A percentile compares a stretch with the other conserved stretches of the same genome.
These are phyloP conservation scores for Lentinula boryana DNA, from an alignment of 768 basidiomycete genomes.

Conservation along the genomic window DNA sequence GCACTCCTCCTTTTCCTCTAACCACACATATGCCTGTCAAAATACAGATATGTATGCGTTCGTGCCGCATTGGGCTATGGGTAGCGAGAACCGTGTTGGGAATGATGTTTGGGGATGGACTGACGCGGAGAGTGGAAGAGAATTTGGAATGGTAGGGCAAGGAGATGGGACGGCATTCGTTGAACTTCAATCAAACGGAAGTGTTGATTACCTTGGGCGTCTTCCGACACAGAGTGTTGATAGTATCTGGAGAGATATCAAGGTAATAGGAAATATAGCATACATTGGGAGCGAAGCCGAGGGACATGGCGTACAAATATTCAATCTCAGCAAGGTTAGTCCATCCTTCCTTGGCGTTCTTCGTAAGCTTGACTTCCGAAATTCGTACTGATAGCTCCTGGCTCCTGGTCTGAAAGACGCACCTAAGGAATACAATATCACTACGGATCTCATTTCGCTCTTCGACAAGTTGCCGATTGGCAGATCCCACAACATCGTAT, in stretches of 20 bases:
- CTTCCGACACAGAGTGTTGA: constrained; percentile 16
- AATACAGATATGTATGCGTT: constrained; percentile 15
- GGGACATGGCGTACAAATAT: constrained; percentile 22
- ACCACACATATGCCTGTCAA: constrained; percentile 13
- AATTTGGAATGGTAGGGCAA: constrained; percentile 14
- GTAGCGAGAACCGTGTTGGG: constrained; percentile 11
- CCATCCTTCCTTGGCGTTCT: neutral
- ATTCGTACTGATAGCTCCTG: constrained; percentile 7
- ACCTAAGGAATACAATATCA: constrained; percentile 16
- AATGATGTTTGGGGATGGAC: constrained; percentile 15
- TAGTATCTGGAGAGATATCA: constrained; percentile 19
- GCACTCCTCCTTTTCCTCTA: neutral
- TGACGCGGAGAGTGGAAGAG: constrained; percentile 7
- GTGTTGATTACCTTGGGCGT: constrained; percentile 18
- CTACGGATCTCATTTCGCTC: constrained; percentile 11
- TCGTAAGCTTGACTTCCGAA: neutral
- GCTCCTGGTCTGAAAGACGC: constrained; percentile 8
- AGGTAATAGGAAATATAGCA: constrained; percentile 17
- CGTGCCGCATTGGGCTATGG: constrained; percentile 12
- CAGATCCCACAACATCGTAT: constrained; percentile 22
- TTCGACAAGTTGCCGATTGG: constrained; percentile 21
- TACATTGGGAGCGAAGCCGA: constrained; percentile 20
- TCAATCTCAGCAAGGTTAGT: constrained; percentile 19
- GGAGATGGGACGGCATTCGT: constrained; percentile 14
- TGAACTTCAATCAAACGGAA: constrained; percentile 8